Conservation (phyloP, 441 rosid species). For the Isatis lusitanica region DNA sequence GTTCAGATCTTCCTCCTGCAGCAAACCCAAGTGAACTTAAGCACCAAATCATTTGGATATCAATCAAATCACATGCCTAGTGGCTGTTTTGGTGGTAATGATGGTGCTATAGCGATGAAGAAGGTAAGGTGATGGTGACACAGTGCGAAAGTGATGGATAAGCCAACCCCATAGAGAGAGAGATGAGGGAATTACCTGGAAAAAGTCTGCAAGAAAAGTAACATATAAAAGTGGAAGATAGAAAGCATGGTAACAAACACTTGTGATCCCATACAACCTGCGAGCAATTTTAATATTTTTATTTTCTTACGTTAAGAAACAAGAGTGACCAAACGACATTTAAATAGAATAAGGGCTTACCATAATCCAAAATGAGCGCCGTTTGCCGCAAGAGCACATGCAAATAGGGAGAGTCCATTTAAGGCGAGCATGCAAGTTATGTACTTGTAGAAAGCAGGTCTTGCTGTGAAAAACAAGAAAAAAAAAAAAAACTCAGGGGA, state of each 20-base stretch:
- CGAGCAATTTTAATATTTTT: neutral
- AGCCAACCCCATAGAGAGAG: neutral
- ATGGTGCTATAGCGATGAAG: neutral
- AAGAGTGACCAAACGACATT: neutral
- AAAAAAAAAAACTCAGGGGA: neutral
- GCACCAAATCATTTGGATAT: conserved; percentile 10
- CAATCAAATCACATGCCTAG: neutral
- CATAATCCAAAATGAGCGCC: conserved; percentile 76
- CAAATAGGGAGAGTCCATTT: conserved; percentile 65
- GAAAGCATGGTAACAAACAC: conserved; percentile 78
- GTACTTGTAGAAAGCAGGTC: conserved; percentile 89
- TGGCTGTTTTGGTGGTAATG: neutral
- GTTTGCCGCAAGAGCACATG: conserved; percentile 61
- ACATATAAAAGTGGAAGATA: conserved; percentile 77
- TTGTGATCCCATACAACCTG: conserved; percentile 72
- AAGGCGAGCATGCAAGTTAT: conserved; percentile 59
- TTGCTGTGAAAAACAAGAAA: conserved; percentile 49
- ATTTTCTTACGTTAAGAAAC: neutral
- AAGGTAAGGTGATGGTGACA: neutral
- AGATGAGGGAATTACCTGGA: conserved; percentile 55
- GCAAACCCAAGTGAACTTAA: conserved; percentile 1
- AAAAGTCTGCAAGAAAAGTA: conserved; percentile 86
- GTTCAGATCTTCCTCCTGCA: conserved; percentile 80
- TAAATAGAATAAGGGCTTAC: conserved; percentile 38
- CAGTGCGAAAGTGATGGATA: neutral